phyloP scores from a whole-genome alignment of 352 stramenopile species.

The Phytophthora meadii region DNA sequence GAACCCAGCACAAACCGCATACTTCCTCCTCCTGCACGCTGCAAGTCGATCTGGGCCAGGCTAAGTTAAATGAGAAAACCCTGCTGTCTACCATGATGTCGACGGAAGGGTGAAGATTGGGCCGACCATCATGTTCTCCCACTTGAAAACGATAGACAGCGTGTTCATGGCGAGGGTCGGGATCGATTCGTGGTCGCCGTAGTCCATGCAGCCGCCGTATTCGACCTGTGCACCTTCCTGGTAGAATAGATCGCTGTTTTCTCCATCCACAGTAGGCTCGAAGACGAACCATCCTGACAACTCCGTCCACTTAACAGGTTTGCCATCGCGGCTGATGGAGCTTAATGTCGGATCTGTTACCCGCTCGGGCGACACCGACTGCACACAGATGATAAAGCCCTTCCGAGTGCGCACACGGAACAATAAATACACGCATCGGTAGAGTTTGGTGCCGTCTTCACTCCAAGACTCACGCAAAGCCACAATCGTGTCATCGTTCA shows the following conservation, averaged over 20 bases:
- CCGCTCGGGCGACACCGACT: constrained; percentile 55
- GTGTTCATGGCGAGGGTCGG: constrained; percentile 67
- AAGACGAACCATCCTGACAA: constrained; percentile 77
- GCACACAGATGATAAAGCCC: constrained; percentile 70
- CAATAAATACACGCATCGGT: constrained; percentile 73
- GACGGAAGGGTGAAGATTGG: constrained; percentile 62
- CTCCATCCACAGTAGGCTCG: constrained; percentile 39
- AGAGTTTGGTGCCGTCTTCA: constrained; percentile 52
- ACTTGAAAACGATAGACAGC: constrained; percentile 68
- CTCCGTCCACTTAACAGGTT: constrained; percentile 72
- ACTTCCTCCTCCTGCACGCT: constrained; percentile 2
- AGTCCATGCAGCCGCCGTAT: constrained; percentile 74
- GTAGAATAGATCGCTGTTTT: constrained; percentile 21
- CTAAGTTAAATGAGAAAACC: constrained; percentile 27
- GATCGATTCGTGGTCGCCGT: constrained; percentile 56
- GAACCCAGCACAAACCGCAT: constrained; percentile 15
- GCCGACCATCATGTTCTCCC: constrained; percentile 68
- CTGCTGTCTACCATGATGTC: constrained; percentile 26
- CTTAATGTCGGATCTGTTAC: constrained; percentile 29
- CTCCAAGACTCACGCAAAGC: constrained; percentile 61
- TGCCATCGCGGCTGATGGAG: constrained; percentile 43
- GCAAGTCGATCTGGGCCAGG: constrained; percentile 14
- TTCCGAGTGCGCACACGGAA: constrained; percentile 72
- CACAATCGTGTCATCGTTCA: constrained; percentile 79
- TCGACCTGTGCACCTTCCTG: constrained; percentile 63